Conservation (phyloP, 257 asterid genomes). For the Lithospermum erythrorhizon region DNA sequence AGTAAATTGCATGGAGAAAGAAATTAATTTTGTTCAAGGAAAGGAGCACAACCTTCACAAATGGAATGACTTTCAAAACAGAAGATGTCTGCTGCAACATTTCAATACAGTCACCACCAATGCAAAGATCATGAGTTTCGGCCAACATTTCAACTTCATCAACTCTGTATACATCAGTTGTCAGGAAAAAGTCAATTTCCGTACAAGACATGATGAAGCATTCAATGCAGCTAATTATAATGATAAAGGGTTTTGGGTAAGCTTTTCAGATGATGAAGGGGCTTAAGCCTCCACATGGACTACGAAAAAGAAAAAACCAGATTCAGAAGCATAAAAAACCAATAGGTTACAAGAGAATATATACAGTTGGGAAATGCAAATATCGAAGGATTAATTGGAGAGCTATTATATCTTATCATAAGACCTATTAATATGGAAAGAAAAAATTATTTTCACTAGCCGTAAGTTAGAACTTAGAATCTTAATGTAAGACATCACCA, state of each 20-base stretch:
- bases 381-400: too few relatives aligned
- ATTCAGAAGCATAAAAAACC: not conserved
- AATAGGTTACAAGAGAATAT: not conserved
- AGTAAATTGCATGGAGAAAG: constrained; percentile 1
- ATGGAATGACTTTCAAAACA: constrained; percentile 78
- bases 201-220: not conserved
- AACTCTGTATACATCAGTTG: constrained; percentile 35
- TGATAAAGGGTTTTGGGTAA: not conserved
- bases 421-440: too few relatives aligned
- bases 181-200: not conserved
- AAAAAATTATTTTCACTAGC: not conserved
- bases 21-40: not conserved
- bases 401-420: not conserved
- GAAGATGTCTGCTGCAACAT: constrained; percentile 83
- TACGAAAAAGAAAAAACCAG: not conserved
- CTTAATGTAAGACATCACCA: constrained; percentile 6
- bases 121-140: constrained; percentile 76
- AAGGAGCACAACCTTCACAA: constrained; percentile 53
- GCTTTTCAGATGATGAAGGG: not conserved
- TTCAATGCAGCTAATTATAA: not conserved
- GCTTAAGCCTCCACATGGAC: not conserved
- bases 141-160: constrained; percentile 73
- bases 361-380: not conserved
- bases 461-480: not conserved
- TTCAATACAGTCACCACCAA: constrained; percentile 90